Evolutionary conservation across 192 early-diverging fungal genomes (phyloP).

Genomic region (Coemansia sp.): DNA sequence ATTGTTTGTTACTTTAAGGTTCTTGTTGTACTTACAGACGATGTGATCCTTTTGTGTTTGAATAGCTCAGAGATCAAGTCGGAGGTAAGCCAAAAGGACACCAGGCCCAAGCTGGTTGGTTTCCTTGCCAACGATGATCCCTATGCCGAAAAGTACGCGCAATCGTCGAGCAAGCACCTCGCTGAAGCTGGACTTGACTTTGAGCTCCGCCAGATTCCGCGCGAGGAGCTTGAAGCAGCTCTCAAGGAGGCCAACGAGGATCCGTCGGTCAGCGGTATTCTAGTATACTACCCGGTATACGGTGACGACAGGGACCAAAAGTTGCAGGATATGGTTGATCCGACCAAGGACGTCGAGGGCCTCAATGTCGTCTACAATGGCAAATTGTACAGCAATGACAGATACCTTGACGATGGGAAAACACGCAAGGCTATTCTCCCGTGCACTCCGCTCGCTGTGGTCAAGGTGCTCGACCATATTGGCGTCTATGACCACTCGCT

Average conservation of each 20-base stretch:
- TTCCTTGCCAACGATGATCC: slow-evolving; percentile 97
- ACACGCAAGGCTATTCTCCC: slow-evolving; percentile 95
- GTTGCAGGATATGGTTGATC: slow-evolving; percentile 86
- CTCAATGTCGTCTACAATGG: slow-evolving; percentile 92
- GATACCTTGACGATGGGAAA: slow-evolving; percentile 78
- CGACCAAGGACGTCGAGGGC: slow-evolving; percentile 94
- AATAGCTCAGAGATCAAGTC: slow-evolving; percentile 42
- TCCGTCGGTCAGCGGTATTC: slow-evolving; percentile 82
- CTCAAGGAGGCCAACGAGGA: slow-evolving; percentile 91
- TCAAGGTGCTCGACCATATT: slow-evolving; percentile 96
- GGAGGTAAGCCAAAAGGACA: slow-evolving; percentile 62
- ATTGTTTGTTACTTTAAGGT: neutral
- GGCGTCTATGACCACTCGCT: slow-evolving; percentile 88
- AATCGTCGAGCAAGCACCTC: slow-evolving; percentile 94
- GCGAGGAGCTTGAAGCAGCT: slow-evolving; percentile 80
- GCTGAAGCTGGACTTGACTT: slow-evolving; percentile 86
- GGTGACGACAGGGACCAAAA: slow-evolving; percentile 92
- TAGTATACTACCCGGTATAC: slow-evolving; percentile 99
- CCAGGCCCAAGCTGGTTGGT: slow-evolving; percentile 78
- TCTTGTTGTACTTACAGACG: neutral
- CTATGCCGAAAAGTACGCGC: slow-evolving; percentile 88
- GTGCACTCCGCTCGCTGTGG: slow-evolving; percentile 95
- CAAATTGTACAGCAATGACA: slow-evolving; percentile 96
- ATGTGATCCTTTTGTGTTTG: neutral
- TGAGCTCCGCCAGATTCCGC: slow-evolving; percentile 80